phyloP scores from a whole-genome alignment of 768 basidiomycete species.

The Russula sp. region DNA sequence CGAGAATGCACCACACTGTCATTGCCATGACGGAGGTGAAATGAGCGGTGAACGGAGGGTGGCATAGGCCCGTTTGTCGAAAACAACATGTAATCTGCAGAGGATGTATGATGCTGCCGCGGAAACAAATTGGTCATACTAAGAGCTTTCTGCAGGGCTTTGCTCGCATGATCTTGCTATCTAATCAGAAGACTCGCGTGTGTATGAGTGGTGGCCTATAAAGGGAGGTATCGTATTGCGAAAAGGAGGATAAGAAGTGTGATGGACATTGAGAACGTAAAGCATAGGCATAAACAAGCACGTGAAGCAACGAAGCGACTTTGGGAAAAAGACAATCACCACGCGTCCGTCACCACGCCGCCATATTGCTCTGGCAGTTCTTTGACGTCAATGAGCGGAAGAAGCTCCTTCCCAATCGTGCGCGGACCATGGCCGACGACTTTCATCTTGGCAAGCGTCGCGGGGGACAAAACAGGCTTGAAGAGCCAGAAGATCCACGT shows the following conservation, averaged over 20 bases:
- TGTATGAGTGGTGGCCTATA: no score
- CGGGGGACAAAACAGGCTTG: conserved; percentile 62
- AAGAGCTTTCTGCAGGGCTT: background rate
- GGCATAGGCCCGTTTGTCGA: no score
- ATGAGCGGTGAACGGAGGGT: no score
- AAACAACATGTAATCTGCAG: no score
- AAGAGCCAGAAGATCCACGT: conserved; percentile 83
- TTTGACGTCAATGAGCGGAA: conserved; percentile 45
- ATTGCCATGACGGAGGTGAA: no score
- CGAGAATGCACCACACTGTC: no score
- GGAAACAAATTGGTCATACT: background rate
- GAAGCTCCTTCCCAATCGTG: conserved; percentile 51
- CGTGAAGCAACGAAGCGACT: background rate
- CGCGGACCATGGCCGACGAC: conserved; percentile 63
- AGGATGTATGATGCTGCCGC: no score
- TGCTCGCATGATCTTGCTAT: background rate
- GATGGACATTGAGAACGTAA: background rate
- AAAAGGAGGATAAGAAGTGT: background rate
- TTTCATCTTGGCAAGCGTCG: conserved; percentile 74
- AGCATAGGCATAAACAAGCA: background rate
- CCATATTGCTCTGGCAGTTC: conserved; percentile 68
- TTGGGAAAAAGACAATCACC: conserved; percentile 5
- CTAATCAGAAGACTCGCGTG: background rate
- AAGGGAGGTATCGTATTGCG: background rate
- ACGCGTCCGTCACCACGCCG: conserved; percentile 53